Evolutionary conservation across 1,284 basidiomycete genomes (phyloP).

Genomic region (Ganoderma lucidum): DNA sequence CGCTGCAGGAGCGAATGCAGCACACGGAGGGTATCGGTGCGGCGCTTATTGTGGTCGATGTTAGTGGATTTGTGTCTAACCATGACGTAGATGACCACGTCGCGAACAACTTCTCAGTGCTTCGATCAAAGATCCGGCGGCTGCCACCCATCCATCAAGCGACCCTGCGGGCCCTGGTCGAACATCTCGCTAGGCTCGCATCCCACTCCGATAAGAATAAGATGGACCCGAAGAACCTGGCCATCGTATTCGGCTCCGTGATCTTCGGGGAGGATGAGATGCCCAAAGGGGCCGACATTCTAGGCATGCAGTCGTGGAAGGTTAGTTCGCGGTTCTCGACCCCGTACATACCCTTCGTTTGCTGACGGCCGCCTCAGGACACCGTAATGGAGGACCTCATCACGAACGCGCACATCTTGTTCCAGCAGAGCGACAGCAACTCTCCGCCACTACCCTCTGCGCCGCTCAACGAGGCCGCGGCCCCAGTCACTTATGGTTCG

Average conservation of each 20-base stretch:
- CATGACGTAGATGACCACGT: slow-evolving; percentile 68
- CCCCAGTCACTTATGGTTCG: slow-evolving; percentile 69
- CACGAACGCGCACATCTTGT: slow-evolving; percentile 66
- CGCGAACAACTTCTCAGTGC: slow-evolving; percentile 72
- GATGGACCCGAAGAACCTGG: slow-evolving; percentile 93
- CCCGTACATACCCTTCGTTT: not conserved
- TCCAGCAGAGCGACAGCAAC: slow-evolving; percentile 51
- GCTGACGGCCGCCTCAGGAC: slow-evolving; percentile 59
- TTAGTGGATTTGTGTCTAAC: not conserved
- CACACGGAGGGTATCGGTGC: slow-evolving; percentile 81
- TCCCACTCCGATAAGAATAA: slow-evolving; percentile 82
- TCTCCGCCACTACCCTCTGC: slow-evolving; percentile 76
- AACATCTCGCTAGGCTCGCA: slow-evolving; percentile 87
- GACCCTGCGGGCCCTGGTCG: slow-evolving; percentile 86
- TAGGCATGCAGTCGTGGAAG: slow-evolving; percentile 77
- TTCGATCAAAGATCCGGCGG: slow-evolving; percentile 85
- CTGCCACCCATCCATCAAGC: slow-evolving; percentile 90
- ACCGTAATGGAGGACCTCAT: slow-evolving; percentile 91
- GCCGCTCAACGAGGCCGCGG: slow-evolving; percentile 64
- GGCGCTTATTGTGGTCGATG: slow-evolving; percentile 22
- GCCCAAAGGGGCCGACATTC: slow-evolving; percentile 75
- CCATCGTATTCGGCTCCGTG: slow-evolving; percentile 86
- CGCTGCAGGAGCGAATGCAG: slow-evolving; percentile 85
- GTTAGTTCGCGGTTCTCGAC: slow-evolving; percentile 46
- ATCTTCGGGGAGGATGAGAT: slow-evolving; percentile 92